phyloP scores from a whole-genome alignment of 805 yeast species.

The Teunomyces pallodes region DNA sequence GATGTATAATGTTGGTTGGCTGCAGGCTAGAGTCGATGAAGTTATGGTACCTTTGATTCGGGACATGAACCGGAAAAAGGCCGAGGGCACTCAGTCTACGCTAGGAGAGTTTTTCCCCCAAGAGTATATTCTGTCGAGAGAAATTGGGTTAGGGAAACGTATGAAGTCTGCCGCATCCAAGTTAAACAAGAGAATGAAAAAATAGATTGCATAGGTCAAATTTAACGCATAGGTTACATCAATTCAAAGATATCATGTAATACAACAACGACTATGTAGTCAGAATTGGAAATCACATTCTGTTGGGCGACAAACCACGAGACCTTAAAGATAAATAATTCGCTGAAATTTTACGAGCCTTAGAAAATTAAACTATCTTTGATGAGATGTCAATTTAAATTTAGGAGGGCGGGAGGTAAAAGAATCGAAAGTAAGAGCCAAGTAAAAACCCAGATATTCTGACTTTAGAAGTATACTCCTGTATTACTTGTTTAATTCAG shows the following conservation, averaged over 20 bases:
- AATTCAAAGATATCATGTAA: no score
- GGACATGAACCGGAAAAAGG: conserved; percentile 65
- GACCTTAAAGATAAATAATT: no score
- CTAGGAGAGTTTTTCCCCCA: conserved; percentile 68
- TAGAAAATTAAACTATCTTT: no score
- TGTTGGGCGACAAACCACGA: background rate
- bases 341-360: no score
- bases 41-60: conserved; percentile 81
- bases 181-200: conserved; percentile 28
- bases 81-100: conserved; percentile 55
- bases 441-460: no score
- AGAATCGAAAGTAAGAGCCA: no score
- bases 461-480: no score
- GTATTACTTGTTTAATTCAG: no score
- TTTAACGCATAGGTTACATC: background rate
- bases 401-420: no score
- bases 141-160: conserved; percentile 56
- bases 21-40: conserved; percentile 70
- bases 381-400: no score
- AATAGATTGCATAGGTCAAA: background rate
- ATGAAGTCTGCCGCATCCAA: conserved; percentile 56
- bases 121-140: conserved; percentile 48
- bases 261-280: no score
- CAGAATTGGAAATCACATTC: background rate
- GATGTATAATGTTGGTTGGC: conserved; percentile 76